phyloP scores from a whole-genome alignment of 345 rosid genomes.

The Nephelium lappaceum region DNA sequence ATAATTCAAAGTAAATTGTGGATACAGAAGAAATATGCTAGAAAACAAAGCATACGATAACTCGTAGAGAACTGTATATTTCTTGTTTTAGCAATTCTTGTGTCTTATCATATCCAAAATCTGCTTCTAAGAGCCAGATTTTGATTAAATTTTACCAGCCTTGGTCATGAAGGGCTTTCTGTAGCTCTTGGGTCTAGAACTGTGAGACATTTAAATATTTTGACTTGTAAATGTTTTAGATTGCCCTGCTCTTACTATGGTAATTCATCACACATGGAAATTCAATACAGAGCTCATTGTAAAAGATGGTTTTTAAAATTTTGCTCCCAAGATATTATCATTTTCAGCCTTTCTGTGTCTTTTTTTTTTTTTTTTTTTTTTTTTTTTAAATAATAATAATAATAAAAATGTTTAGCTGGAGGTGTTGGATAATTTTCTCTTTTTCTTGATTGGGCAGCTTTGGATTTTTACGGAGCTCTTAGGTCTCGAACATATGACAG shows the following conservation, averaged over 20 bases:
- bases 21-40: neutral
- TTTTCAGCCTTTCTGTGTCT: neutral
- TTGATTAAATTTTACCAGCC: neutral
- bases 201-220: neutral
- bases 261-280: neutral
- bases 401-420: too few species aligned
- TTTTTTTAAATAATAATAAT: too few species aligned
- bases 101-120: neutral
- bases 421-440: neutral
- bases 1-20: neutral
- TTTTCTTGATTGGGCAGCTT: conserved; percentile 49
- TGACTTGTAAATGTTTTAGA: neutral
- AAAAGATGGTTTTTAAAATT: conserved; percentile 1
- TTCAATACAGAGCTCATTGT: neutral
- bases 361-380: neutral
- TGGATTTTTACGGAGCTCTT: conserved; percentile 94
- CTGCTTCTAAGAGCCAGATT: neutral
- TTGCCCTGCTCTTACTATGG: neutral
- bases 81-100: neutral
- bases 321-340: neutral
- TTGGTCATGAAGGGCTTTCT: neutral
- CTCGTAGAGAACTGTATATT: too few species aligned
- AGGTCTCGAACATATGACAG: conserved; percentile 91
- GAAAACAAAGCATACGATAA: neutral
- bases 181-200: neutral